Evolutionary conservation across 768 basidiomycete species (phyloP), one percentile per base, ranked within the genome.

Genomic region (Mycena indigotica): DNA sequence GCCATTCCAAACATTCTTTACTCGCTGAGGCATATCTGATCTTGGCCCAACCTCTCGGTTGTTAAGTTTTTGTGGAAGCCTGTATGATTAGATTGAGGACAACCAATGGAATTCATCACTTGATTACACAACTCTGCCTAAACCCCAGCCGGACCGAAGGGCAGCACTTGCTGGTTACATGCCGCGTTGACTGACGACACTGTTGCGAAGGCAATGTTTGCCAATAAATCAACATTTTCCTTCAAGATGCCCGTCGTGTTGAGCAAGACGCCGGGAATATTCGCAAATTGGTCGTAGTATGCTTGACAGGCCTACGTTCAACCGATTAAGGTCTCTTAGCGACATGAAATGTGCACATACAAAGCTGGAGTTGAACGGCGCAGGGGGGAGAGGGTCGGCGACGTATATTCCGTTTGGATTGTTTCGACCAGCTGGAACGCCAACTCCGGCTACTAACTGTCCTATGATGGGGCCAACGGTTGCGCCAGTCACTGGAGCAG

Each of bases 211-310:
- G 35, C n/a, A n/a, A 63, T 60, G 13, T 46, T 46, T 5, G 62
- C 49, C 25, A 63, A 25, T 13, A 60, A 16, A 4, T 57, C 55
- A 5, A 60, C 57, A 35, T 60, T 63, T 39, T 56, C 26, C 29
- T 55, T 57, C 32, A 62, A 58, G 10, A 62, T 38, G 0, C 61
- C 61, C 12, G 56, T 62, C 2, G 55, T 57, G 52, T 63, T 63
- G 13, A 45, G 23, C 16, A 63, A 57, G 17, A 40, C 51, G 12
- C 54, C 51, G 2, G 61, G 46, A 3, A 28, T 53, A 30, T 56
- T 60, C 10, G 24, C 55, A 0, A 17, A 13, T 46, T 57, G 62
- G 19, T 57, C 55, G 13, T 21, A 63, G 53, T 63, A 63, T 5
- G 55, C 58, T 26, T 28, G 3, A 12, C 62, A 63, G 10, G 8